phyloP scores from a whole-genome alignment of 305 asterid species.

The Fraxinus latifolia region DNA sequence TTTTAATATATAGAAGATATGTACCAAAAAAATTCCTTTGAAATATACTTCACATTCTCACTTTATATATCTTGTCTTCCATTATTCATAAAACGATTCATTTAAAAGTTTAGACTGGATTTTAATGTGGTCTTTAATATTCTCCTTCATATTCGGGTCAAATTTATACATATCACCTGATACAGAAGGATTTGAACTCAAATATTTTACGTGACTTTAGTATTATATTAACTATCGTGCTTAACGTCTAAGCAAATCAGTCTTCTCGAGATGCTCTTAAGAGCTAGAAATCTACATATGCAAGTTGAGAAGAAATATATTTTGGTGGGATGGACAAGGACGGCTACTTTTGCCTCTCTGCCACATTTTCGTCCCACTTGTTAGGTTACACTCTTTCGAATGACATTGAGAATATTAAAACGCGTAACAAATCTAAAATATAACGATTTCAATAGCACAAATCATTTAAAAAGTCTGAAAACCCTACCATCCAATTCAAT shows the following conservation, averaged over 20 bases:
- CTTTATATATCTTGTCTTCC: background rate
- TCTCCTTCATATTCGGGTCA: background rate
- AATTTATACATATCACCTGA: background rate
- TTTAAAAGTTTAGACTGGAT: background rate
- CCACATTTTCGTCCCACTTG: no score
- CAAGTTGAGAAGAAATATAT: background rate
- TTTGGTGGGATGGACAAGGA: background rate
- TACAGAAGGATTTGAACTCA: background rate
- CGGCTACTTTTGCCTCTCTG: background rate
- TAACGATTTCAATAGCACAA: background rate
- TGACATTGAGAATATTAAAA: background rate
- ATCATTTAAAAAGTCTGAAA: background rate
- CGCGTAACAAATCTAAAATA: background rate
- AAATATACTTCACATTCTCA: background rate
- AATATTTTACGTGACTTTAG: background rate
- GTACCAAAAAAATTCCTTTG: background rate
- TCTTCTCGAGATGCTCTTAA: background rate
- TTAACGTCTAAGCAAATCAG: background rate
- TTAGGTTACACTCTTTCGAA: background rate
- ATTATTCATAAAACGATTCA: no score
- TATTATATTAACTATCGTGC: background rate
- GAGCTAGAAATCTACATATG: background rate
- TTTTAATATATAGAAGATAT: no score
- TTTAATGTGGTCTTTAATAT: background rate
- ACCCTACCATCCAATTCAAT: background rate